phyloP scores from a whole-genome alignment of 164 flowering plant genomes.

The Tetracentron sinense region DNA sequence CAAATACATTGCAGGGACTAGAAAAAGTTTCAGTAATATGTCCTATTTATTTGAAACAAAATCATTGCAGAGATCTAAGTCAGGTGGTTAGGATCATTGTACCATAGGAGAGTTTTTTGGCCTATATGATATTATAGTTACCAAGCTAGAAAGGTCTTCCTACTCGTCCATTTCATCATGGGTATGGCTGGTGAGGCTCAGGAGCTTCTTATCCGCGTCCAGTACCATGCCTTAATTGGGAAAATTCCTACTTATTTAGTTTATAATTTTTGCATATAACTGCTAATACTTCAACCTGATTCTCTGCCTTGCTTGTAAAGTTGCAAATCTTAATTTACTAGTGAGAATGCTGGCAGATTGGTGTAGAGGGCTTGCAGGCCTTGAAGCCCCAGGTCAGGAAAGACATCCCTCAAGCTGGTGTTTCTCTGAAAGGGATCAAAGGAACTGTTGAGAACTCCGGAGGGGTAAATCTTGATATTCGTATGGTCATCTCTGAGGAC shows the following conservation, averaged over 20 bases:
- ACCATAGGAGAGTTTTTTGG: too few relatives aligned
- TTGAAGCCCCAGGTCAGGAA: slow-evolving; percentile 62
- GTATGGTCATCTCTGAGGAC: slow-evolving; percentile 43
- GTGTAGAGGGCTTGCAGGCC: slow-evolving; percentile 82
- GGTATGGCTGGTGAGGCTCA: too few relatives aligned
- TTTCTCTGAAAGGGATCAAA: slow-evolving; percentile 31
- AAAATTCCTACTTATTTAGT: too few relatives aligned
- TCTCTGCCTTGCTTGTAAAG: neutral
- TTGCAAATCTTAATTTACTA: neutral
- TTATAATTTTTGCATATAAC: too few relatives aligned
- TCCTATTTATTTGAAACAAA: neutral
- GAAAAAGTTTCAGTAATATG: neutral
- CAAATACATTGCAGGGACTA: too few relatives aligned
- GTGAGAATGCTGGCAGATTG: slow-evolving; percentile 46
- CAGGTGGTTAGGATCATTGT: neutral
- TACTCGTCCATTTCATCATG: neutral
- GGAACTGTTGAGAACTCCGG: slow-evolving; percentile 34
- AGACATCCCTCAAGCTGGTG: slow-evolving; percentile 20
- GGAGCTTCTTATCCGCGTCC: too few relatives aligned
- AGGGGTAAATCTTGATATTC: slow-evolving; percentile 70
- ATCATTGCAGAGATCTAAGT: neutral
- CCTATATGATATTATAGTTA: neutral
- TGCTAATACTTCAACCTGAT: too few relatives aligned
- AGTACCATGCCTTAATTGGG: too few relatives aligned
- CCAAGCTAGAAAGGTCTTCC: too few relatives aligned